A percentile compares a stretch with the other conserved stretches of the same genome.
Evolutionary conservation across 345 rosid species (phyloP).

Genomic region (Excoecaria agallocha): DNA sequence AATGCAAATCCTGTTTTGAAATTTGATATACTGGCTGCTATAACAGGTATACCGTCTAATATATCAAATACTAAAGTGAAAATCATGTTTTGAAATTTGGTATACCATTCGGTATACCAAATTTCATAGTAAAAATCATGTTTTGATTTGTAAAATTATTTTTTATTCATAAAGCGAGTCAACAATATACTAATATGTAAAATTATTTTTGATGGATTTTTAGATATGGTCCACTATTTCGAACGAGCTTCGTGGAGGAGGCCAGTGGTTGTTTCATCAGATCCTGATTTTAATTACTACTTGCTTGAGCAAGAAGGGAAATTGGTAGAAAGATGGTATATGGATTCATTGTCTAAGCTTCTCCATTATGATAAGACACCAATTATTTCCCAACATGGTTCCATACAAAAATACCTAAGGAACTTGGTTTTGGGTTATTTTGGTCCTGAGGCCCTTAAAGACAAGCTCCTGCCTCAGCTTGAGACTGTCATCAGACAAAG

Average conservation of each 20-base stretch:
- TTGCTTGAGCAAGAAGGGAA: conserved; percentile 24
- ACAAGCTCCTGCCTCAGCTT: conserved; percentile 6
- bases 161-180: too few relatives aligned
- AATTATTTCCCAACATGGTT: background rate
- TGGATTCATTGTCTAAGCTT: conserved; percentile 19
- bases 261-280: conserved; percentile 9
- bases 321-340: conserved; percentile 13
- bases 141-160: too few relatives aligned
- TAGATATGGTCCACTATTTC: conserved; percentile 20
- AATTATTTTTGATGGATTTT: background rate
- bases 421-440: background rate
- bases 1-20: too few relatives aligned
- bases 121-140: too few relatives aligned
- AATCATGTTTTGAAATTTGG: too few relatives aligned
- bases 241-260: conserved; percentile 11
- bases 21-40: too few relatives aligned
- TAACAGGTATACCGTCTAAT: too few relatives aligned
- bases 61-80: too few relatives aligned
- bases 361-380: background rate
- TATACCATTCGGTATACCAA: too few relatives aligned
- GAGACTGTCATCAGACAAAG: background rate
- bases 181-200: too few relatives aligned
- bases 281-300: conserved; percentile 14
- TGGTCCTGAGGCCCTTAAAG: conserved; percentile 6
- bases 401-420: conserved; percentile 11